These are phyloP conservation scores for Rhizopus delemar DNA, from an alignment of 371 early-diverging fungal species.

Conservation along the genomic window DNA sequence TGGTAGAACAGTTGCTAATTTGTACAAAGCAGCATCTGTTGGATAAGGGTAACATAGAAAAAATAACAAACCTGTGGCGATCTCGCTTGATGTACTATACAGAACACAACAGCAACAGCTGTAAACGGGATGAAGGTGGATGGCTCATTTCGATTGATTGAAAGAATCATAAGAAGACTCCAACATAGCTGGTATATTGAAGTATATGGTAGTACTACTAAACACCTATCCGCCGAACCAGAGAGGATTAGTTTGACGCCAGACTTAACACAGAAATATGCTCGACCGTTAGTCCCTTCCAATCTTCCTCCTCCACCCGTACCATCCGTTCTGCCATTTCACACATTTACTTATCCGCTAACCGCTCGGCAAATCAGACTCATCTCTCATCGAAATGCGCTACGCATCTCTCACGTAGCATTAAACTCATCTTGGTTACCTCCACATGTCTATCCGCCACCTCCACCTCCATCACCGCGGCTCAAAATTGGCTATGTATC, in stretches of 20 bases:
- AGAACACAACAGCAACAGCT: constrained; percentile 14
- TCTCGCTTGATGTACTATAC: constrained; percentile 29
- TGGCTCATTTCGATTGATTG: constrained; percentile 75
- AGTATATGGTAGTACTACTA: constrained; percentile 26
- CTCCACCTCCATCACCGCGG: constrained; percentile 66
- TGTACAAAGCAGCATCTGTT: constrained; percentile 9
- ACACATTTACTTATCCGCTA: constrained; percentile 90
- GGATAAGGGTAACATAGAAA: neutral
- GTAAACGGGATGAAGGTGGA: constrained; percentile 70
- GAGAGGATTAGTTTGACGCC: constrained; percentile 21
- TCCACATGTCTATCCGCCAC: constrained; percentile 74
- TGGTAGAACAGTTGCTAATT: constrained; percentile 35
- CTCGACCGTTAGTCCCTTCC: constrained; percentile 64
- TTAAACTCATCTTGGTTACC: constrained; percentile 72
- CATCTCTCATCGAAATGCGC: constrained; percentile 83
- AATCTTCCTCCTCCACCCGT: constrained; percentile 65
- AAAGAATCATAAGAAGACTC: constrained; percentile 61
- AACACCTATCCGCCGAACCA: neutral
- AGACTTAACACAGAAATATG: constrained; percentile 46
- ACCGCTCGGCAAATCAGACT: constrained; percentile 81
- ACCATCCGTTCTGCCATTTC: constrained; percentile 90
- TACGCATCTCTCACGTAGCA: constrained; percentile 74
- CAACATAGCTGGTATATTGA: constrained; percentile 72
- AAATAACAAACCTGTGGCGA: constrained; percentile 32
- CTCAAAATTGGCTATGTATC: constrained; percentile 86